These are phyloP conservation scores for Tuctoria greenei DNA, from an alignment of 176 grass and related monocot genomes.

Conservation along the genomic window DNA sequence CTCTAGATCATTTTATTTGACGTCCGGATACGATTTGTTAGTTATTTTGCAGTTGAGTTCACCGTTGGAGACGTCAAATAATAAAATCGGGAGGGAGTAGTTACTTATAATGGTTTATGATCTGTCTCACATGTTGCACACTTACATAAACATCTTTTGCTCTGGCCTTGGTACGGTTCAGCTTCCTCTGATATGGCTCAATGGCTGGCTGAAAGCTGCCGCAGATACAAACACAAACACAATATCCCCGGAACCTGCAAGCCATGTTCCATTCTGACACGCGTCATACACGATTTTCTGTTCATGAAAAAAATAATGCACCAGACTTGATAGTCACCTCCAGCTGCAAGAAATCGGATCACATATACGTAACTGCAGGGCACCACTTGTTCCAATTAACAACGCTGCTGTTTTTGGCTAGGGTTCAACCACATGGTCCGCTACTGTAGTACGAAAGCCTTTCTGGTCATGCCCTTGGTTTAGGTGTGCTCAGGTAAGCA, in stretches of 20 bases:
- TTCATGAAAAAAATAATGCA: conserved; percentile 14
- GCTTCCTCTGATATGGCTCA: neutral
- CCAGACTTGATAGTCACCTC: neutral
- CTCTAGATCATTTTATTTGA: too few species aligned
- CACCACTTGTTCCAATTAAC: conserved; percentile 30
- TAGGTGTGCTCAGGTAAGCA: conserved; percentile 4
- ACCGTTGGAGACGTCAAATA: too few species aligned
- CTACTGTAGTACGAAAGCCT: conserved; percentile 29
- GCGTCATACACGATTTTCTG: neutral
- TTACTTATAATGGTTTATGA: neutral
- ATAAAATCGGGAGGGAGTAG: too few species aligned
- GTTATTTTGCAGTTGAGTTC: too few species aligned
- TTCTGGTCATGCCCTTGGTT: neutral
- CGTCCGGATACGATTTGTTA: too few species aligned
- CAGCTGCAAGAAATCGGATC: neutral
- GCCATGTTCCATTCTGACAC: conserved; percentile 22
- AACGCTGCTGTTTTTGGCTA: conserved; percentile 31
- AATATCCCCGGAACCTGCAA: neutral
- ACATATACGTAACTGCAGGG: neutral
- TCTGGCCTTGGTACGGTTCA: neutral
- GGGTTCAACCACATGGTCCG: conserved; percentile 31
- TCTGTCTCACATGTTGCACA: neutral
- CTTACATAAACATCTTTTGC: neutral
- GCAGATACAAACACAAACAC: neutral
- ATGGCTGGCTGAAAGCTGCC: neutral